A percentile compares a stretch with the other conserved stretches of the same genome.
phyloP scores from a whole-genome alignment of 2,329 filamentous ascomycete genomes.

The Aspergillus sp. region DNA sequence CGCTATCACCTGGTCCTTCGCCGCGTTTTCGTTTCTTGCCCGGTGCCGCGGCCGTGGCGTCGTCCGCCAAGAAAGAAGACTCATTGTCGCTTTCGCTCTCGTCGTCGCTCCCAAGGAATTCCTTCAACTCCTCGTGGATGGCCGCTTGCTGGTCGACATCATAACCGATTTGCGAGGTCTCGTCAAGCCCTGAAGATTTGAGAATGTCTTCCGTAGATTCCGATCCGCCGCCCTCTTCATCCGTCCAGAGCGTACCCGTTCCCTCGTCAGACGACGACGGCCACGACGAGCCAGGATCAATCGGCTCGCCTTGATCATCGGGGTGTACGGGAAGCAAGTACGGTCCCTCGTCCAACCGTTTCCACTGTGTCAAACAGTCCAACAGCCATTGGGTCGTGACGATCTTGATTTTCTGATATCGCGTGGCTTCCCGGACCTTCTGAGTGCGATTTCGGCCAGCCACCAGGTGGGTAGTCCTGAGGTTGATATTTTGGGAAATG shows the following conservation, averaged over 20 bases:
- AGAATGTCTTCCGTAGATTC: constrained; percentile 46
- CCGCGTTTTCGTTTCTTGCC: constrained; percentile 42
- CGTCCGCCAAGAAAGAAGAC: constrained; percentile 23
- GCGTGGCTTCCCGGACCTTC: constrained; percentile 84
- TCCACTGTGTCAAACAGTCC: constrained; percentile 82
- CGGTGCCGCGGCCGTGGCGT: constrained; percentile 12
- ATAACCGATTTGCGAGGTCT: constrained; percentile 54
- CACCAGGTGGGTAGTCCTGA: constrained; percentile 52
- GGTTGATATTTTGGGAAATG: constrained; percentile 47
- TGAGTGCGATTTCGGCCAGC: constrained; percentile 70
- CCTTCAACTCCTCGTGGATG: constrained; percentile 70
- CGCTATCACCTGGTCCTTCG: constrained; percentile 22
- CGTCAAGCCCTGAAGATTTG: constrained; percentile 50
- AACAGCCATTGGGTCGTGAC: constrained; percentile 89
- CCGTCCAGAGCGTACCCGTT: constrained; percentile 48
- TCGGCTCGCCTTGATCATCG: constrained; percentile 56
- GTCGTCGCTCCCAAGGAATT: constrained; percentile 61
- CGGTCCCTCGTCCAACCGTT: constrained; percentile 71
- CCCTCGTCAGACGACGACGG: constrained; percentile 48
- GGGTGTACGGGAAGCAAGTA: constrained; percentile 78
- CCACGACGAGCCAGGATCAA: constrained; percentile 41
- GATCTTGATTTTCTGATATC: constrained; percentile 79
- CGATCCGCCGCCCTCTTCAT: constrained; percentile 37
- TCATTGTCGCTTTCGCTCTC: constrained; percentile 54
- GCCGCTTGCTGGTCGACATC: constrained; percentile 63